Percentiles rank a stretch among this genome's conserved stretches.
Conservation (phyloP, 163 green algal genomes). For the Chlamydomonas reinhardtii region DNA sequence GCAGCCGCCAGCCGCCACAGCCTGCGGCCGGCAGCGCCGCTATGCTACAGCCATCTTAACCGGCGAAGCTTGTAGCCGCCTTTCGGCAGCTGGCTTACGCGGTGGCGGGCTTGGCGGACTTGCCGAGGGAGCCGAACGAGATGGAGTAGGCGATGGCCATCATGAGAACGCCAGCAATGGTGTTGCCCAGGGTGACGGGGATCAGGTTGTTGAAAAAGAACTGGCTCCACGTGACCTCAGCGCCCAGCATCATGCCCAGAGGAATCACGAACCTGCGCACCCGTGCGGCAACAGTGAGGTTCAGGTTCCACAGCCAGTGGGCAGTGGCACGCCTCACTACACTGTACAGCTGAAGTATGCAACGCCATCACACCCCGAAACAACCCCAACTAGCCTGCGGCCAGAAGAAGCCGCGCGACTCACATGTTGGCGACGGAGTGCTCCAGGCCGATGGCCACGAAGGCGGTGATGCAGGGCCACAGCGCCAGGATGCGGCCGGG, state of each 20-base stretch:
- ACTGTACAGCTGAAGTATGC: no score
- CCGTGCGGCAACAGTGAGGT: no score
- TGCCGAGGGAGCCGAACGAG: constrained; percentile 19
- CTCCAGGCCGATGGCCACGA: constrained; percentile 83
- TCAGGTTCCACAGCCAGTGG: no score
- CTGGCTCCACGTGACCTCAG: constrained; percentile 69
- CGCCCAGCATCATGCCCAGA: constrained; percentile 73
- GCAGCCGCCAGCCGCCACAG: no score
- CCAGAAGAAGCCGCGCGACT: no score
- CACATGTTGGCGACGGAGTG: constrained; percentile 81
- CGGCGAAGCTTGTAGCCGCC: no score
- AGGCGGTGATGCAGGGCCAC: constrained; percentile 81
- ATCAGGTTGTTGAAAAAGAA: constrained; percentile 82
- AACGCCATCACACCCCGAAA: no score
- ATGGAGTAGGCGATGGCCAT: constrained; percentile 60
- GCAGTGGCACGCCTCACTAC: no score
- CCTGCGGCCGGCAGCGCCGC: no score
- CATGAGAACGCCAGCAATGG: constrained; percentile 77
- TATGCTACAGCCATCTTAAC: no score
- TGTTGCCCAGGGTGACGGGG: constrained; percentile 89
- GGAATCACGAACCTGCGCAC: constrained; percentile 82
- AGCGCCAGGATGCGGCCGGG: constrained; percentile 71
- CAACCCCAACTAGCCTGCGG: no score
- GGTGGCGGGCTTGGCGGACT: constrained; percentile 3
- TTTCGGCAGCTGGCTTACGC: background rate